phyloP scores from a whole-genome alignment of 805 yeast species.

The Saccharomycopsis selenospora region DNA sequence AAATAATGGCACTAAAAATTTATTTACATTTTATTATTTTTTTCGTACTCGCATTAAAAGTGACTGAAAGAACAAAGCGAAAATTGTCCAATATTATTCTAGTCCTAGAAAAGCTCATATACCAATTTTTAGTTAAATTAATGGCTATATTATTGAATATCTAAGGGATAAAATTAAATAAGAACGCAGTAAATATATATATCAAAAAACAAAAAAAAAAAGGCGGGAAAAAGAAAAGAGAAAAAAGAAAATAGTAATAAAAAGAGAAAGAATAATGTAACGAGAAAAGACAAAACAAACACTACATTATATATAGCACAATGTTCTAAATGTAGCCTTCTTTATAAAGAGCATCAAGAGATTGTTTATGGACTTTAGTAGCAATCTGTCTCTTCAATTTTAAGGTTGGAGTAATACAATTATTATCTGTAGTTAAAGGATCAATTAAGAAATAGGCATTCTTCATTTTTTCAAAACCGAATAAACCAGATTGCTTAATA shows the following conservation, averaged over 20 bases:
- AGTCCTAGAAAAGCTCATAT: too few species aligned
- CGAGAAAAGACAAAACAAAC: too few species aligned
- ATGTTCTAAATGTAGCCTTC: constrained; percentile 33
- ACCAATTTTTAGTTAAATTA: too few species aligned
- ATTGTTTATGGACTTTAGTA: constrained; percentile 34
- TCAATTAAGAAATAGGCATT: constrained; percentile 47
- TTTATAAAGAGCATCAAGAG: constrained; percentile 37
- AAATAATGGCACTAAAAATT: too few species aligned
- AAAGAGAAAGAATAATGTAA: too few species aligned
- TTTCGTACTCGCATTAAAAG: too few species aligned
- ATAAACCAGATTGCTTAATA: constrained; percentile 33
- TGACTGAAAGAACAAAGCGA: too few species aligned
- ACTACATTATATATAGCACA: neutral
- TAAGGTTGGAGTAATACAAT: constrained; percentile 61
- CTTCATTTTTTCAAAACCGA: constrained; percentile 59
- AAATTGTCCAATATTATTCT: too few species aligned
- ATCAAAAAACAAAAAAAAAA: too few species aligned
- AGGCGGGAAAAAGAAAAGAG: too few species aligned
- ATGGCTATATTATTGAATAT: neutral
- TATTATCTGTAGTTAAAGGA: constrained; percentile 55
- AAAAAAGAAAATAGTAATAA: too few species aligned
- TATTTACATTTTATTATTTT: too few species aligned
- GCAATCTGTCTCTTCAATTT: constrained; percentile 48
- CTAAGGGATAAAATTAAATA: neutral
- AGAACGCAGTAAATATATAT: neutral